Conservation (phyloP, 768 basidiomycete genomes). For the Kwoniella mangroviensis region DNA sequence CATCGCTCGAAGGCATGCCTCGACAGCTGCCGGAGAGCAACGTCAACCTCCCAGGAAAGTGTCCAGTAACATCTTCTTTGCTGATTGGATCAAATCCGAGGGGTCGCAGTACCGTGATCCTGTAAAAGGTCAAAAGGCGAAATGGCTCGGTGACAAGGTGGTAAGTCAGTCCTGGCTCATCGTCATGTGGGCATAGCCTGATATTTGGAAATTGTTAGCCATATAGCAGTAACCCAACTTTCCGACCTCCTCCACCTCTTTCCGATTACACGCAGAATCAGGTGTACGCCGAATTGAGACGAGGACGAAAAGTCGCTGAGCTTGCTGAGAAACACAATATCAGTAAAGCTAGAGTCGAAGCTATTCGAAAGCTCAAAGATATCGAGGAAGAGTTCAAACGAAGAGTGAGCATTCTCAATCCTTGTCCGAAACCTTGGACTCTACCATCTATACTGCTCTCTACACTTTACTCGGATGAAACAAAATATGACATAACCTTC, state of each 20-base stretch:
- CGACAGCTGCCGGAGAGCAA: slow-evolving; percentile 15
- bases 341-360: slow-evolving; percentile 54
- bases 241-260: slow-evolving; percentile 56
- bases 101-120: slow-evolving; percentile 35
- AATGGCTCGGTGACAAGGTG: slow-evolving; percentile 51
- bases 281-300: slow-evolving; percentile 40
- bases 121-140: slow-evolving; percentile 42
- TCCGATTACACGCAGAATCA: slow-evolving; percentile 47
- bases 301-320: slow-evolving; percentile 35
- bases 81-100: slow-evolving; percentile 37
- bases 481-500: slow-evolving; percentile 59
- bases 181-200: background rate
- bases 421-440: background rate
- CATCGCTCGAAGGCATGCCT: slow-evolving; percentile 17
- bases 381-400: slow-evolving; percentile 49
- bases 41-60: slow-evolving; percentile 17
- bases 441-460: slow-evolving; percentile 3
- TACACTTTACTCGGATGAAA: slow-evolving; percentile 47
- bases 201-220: slow-evolving; percentile 36
- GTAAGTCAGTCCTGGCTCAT: slow-evolving; percentile 34
- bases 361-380: slow-evolving; percentile 51
- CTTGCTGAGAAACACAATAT: slow-evolving; percentile 48
- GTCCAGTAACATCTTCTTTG: slow-evolving; percentile 25
- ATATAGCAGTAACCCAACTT: slow-evolving; percentile 53
- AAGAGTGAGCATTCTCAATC: slow-evolving; percentile 43